Conservation (phyloP, 306 rosid genomes). For the Leucaena leucocephala region DNA sequence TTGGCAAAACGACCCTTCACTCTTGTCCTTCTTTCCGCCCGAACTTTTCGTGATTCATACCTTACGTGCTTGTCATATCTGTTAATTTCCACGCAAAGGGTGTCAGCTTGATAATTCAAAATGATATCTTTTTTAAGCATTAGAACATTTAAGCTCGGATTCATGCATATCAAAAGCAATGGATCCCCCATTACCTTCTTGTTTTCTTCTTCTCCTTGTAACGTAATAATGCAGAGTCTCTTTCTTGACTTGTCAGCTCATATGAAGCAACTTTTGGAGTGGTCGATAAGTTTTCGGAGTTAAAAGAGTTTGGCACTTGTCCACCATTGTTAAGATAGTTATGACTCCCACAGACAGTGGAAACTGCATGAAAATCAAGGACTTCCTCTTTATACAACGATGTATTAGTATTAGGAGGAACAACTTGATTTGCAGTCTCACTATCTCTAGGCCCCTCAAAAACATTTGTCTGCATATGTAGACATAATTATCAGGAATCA, state of each 20-base stretch:
- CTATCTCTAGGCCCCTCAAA: slow-evolving; percentile 50
- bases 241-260: slow-evolving; percentile 66
- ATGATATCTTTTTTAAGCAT: neutral
- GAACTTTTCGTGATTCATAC: slow-evolving; percentile 82
- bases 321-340: slow-evolving; percentile 36
- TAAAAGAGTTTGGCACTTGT: slow-evolving; percentile 32
- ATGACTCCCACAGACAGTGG: slow-evolving; percentile 39
- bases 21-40: slow-evolving; percentile 83
- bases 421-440: slow-evolving; percentile 48
- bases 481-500: neutral
- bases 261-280: slow-evolving; percentile 48
- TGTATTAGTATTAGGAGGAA: slow-evolving; percentile 39
- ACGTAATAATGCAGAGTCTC: slow-evolving; percentile 81
- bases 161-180: neutral
- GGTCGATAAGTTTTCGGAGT: slow-evolving; percentile 41
- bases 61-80: slow-evolving; percentile 88
- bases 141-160: neutral
- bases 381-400: slow-evolving; percentile 47
- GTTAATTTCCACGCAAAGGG: slow-evolving; percentile 40
- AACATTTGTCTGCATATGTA: slow-evolving; percentile 35
- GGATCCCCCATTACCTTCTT: slow-evolving; percentile 61
- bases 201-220: slow-evolving; percentile 92
- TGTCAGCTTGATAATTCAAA: slow-evolving; percentile 15
- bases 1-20: slow-evolving; percentile 89
- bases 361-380: slow-evolving; percentile 41